Percentiles rank a stretch among this genome's conserved stretches.
phyloP scores from a whole-genome alignment of 768 basidiomycete species.

The Agrocybe pediades region DNA sequence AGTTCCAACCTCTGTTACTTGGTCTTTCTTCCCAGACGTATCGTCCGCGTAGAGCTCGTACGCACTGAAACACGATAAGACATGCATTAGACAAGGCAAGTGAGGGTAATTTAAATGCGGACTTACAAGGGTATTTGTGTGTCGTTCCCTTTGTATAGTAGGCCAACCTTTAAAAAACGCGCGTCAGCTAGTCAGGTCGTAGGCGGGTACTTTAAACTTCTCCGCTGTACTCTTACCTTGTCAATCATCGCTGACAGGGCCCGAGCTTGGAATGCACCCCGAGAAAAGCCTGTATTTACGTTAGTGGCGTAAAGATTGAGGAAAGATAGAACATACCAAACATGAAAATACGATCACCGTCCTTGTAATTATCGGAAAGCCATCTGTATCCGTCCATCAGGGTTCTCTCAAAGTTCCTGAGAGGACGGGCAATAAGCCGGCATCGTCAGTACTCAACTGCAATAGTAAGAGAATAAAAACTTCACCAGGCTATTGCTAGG shows the following conservation, averaged over 20 bases:
- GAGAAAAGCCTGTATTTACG: slow-evolving; percentile 6
- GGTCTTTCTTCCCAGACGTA: background rate
- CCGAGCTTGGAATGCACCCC: slow-evolving; percentile 11
- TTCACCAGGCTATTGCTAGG: slow-evolving; percentile 19
- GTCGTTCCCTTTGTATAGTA: slow-evolving; percentile 41
- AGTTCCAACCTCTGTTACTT: slow-evolving; percentile 4
- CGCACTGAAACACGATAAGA: slow-evolving; percentile 6
- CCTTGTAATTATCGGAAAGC: slow-evolving; percentile 13
- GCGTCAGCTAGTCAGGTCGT: background rate
- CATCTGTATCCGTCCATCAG: slow-evolving; percentile 10
- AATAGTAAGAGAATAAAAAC: background rate
- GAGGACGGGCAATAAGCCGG: background rate
- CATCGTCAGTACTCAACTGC: background rate
- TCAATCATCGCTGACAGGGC: slow-evolving; percentile 10
- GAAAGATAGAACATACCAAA: slow-evolving; percentile 1
- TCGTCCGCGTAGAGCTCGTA: slow-evolving; percentile 16
- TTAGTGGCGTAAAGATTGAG: too few species aligned
- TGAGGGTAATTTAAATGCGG: background rate
- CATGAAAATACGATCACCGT: slow-evolving; percentile 10
- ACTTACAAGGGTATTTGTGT: slow-evolving; percentile 29
- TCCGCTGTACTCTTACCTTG: slow-evolving; percentile 5
- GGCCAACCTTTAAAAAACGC: slow-evolving; percentile 34
- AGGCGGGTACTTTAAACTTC: background rate
- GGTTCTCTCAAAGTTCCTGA: slow-evolving; percentile 2
- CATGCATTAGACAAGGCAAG: background rate